Evolutionary conservation across 2,329 filamentous ascomycete genomes (phyloP).

Genomic region (Trichothecium roseum): DNA sequence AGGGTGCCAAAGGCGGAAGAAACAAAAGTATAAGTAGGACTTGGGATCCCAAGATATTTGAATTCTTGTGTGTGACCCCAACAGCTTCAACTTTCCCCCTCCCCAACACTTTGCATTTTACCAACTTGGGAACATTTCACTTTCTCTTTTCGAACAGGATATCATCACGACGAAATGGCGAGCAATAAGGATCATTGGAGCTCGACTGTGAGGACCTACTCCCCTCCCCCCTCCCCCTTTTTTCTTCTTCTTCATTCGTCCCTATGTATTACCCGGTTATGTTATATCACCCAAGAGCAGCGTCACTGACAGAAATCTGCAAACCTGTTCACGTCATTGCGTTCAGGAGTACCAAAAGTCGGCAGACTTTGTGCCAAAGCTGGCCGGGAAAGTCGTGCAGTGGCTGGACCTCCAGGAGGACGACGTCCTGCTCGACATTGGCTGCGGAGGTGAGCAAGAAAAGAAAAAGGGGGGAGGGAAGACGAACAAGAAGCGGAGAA

Average conservation of each 20-base stretch:
- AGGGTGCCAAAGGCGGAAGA: too few species aligned
- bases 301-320: not conserved
- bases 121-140: too few species aligned
- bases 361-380: slow-evolving; percentile 53
- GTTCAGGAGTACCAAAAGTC: slow-evolving; percentile 48
- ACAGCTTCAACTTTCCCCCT: not conserved
- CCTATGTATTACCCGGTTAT: too few species aligned
- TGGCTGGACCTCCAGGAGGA: slow-evolving; percentile 49
- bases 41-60: not conserved
- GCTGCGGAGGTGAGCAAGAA: slow-evolving; percentile 44
- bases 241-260: too few species aligned
- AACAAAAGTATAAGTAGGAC: too few species aligned
- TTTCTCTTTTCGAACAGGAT: too few species aligned
- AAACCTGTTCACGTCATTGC: not conserved
- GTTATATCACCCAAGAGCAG: too few species aligned
- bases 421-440: slow-evolving; percentile 51
- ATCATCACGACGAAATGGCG: too few species aligned
- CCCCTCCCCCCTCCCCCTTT: not conserved
- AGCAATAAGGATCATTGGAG: slow-evolving; percentile 2
- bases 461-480: too few species aligned
- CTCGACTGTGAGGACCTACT: not conserved
- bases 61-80: not conserved
- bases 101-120: not conserved
- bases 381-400: slow-evolving; percentile 45
- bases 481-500: not conserved